Conservation (phyloP, 2,329 filamentous ascomycete genomes). For the Diaporthe citri region DNA sequence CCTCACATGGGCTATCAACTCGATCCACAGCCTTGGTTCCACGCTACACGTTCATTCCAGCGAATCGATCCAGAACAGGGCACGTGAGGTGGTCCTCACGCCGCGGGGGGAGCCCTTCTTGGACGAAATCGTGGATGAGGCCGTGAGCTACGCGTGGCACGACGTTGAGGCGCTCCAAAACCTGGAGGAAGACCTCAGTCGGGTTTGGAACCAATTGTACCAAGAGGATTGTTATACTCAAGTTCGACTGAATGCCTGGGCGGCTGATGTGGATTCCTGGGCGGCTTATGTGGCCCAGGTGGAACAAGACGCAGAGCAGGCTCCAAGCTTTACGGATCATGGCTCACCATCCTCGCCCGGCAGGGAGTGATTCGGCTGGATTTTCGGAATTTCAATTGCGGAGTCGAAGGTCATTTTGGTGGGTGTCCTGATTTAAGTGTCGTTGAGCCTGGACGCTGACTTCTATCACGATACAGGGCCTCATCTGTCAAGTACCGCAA, state of each 20-base stretch:
- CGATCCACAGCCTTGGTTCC: not conserved
- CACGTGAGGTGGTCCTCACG: not conserved
- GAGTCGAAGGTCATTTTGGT: not conserved
- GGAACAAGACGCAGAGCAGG: not conserved
- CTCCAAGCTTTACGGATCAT: no score
- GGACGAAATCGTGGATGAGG: not conserved
- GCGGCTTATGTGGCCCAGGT: not conserved
- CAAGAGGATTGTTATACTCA: not conserved
- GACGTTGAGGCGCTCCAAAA: not conserved
- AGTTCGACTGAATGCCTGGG: not conserved
- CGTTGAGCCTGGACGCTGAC: not conserved
- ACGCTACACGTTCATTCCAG: not conserved
- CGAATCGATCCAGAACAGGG: not conserved
- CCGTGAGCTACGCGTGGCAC: not conserved
- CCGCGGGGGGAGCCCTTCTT: not conserved
- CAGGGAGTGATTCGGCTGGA: no score
- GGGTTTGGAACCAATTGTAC: accelerated
- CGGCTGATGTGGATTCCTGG: no score
- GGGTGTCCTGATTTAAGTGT: not conserved
- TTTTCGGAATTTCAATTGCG: no score
- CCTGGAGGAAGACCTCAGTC: not conserved
- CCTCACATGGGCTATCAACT: not conserved
- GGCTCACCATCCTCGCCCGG: no score
- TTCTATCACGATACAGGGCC: not conserved
- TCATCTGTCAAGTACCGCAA: not conserved